Conservation (phyloP, 345 rosid genomes). For the Alliaria petiolata region DNA sequence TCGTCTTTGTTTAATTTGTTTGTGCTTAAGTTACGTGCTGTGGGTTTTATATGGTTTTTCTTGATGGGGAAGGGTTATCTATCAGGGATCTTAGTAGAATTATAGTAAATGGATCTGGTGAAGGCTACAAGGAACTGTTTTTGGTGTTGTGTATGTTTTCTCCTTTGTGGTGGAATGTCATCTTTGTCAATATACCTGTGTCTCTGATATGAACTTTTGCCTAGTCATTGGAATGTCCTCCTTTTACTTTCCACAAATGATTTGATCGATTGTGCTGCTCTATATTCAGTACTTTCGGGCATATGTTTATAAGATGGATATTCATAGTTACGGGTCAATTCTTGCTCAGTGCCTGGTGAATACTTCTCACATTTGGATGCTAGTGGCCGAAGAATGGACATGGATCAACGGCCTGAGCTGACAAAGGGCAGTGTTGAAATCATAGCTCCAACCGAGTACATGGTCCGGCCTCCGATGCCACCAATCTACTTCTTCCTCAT, state of each 20-base stretch:
- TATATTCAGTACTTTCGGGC: not conserved
- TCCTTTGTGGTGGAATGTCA: not conserved
- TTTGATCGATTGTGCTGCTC: constrained; percentile 8
- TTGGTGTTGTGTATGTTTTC: constrained; percentile 1
- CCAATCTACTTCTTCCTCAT: constrained; percentile 94
- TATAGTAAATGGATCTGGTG: not conserved
- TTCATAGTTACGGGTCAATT: not conserved
- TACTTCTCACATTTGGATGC: constrained; percentile 94
- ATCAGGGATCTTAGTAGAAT: not conserved
- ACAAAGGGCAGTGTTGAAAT: constrained; percentile 89
- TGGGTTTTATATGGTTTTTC: not conserved
- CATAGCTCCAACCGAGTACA: constrained; percentile 97
- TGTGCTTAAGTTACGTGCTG: not conserved
- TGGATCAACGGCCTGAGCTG: constrained; percentile 97
- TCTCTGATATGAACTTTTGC: not conserved
- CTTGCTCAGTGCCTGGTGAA: constrained; percentile 80
- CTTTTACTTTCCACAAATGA: constrained; percentile 1
- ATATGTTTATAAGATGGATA: constrained; percentile 1
- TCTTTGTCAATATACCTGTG: not conserved
- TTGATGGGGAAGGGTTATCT: not conserved
- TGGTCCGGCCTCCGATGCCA: constrained; percentile 99
- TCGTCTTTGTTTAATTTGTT: not conserved
- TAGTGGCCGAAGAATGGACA: constrained; percentile 80
- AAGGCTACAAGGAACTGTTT: constrained; percentile 10
- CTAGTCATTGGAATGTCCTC: not conserved